Evolutionary conservation across 768 basidiomycete genomes (phyloP).

Genomic region (Porpolomopsis calyptriformis): DNA sequence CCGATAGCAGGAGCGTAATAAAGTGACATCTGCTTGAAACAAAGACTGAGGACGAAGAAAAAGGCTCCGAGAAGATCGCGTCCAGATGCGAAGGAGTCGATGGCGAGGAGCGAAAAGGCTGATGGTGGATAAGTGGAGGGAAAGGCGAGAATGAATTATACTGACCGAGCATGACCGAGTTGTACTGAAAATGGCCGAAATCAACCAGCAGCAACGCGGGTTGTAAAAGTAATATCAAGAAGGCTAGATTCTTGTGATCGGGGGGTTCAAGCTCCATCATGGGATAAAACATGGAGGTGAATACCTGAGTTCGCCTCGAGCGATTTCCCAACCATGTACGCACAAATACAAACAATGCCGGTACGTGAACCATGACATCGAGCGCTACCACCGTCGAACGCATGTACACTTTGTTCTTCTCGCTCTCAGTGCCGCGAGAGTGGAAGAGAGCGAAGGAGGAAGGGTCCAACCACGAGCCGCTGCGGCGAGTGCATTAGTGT

Average conservation of each 20-base stretch:
- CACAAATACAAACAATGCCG: constrained; percentile 59
- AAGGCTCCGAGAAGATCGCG: constrained; percentile 68
- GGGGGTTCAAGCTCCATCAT: constrained; percentile 3
- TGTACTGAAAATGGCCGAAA: constrained; percentile 94
- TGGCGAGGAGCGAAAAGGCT: constrained; percentile 61
- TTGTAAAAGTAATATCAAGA: constrained; percentile 67
- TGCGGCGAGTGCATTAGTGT: constrained; percentile 9
- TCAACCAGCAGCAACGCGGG: constrained; percentile 80
- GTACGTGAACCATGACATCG: constrained; percentile 66
- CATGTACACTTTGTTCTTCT: constrained; percentile 67
- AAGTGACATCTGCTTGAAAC: constrained; percentile 94
- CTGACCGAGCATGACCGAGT: constrained; percentile 84
- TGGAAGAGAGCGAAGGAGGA: constrained; percentile 18
- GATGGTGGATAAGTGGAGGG: constrained; percentile 4
- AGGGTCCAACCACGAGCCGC: constrained; percentile 31
- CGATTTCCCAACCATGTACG: constrained; percentile 55
- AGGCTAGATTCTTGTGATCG: constrained; percentile 44
- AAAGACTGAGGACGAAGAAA: constrained; percentile 73
- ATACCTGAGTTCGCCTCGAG: constrained; percentile 71
- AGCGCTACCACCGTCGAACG: constrained; percentile 58
- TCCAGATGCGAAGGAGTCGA: constrained; percentile 59
- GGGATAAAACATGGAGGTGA: constrained; percentile 9
- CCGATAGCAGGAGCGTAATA: constrained; percentile 94
- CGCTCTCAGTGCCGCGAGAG: constrained; percentile 62
- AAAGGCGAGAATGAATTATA: constrained; percentile 6